Evolutionary conservation across 805 yeast genomes (phyloP).

Genomic region (Pichia pseudocactophila): DNA sequence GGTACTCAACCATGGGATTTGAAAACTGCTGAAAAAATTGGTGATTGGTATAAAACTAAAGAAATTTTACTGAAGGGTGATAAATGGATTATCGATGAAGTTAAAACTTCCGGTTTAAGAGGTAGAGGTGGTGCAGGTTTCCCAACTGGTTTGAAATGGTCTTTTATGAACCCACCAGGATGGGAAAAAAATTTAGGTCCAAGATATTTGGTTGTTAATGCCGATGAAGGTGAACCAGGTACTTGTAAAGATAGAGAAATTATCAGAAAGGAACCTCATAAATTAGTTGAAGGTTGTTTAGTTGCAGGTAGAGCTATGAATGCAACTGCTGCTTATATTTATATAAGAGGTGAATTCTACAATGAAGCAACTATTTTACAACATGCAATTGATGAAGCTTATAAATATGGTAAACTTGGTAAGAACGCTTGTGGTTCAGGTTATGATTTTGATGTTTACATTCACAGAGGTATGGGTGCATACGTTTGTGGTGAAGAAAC

Average conservation of each 20-base stretch:
- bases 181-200: slow-evolving; percentile 92
- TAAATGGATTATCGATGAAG: slow-evolving; percentile 82
- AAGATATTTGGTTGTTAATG: slow-evolving; percentile 79
- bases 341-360: slow-evolving; percentile 85
- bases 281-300: slow-evolving; percentile 85
- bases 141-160: slow-evolving; percentile 88
- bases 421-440: slow-evolving; percentile 85
- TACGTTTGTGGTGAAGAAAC: slow-evolving; percentile 92
- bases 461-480: slow-evolving; percentile 92
- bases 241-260: slow-evolving; percentile 91
- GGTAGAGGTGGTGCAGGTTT: slow-evolving; percentile 95
- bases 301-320: slow-evolving; percentile 89
- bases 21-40: slow-evolving; percentile 66
- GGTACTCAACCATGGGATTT: slow-evolving; percentile 51
- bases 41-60: slow-evolving; percentile 89
- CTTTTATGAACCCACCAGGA: slow-evolving; percentile 92
- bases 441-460: slow-evolving; percentile 70
- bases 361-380: slow-evolving; percentile 70
- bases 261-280: slow-evolving; percentile 86
- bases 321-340: slow-evolving; percentile 86
- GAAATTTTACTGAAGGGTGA: slow-evolving; percentile 79
- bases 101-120: slow-evolving; percentile 75
- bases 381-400: slow-evolving; percentile 80
- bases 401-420: slow-evolving; percentile 70
- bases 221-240: slow-evolving; percentile 94